Evolutionary conservation across 2,329 filamentous ascomycete genomes (phyloP), one percentile per base, ranked within the genome.

Genomic region (Corniculantispora saksenae): DNA sequence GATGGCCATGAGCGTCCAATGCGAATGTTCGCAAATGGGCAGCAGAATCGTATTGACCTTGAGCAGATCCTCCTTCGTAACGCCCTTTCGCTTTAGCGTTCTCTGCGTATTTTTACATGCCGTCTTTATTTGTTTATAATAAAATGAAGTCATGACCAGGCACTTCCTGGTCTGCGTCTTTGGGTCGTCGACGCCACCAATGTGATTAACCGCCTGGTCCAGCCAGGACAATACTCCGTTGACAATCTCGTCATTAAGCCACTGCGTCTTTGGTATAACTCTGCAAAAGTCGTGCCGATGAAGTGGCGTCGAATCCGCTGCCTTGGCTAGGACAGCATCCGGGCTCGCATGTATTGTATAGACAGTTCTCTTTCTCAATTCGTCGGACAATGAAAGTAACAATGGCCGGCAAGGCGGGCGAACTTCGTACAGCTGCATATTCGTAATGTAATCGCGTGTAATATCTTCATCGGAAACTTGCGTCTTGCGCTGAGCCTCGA

Each of bases 201-300:
- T 78, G 65, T 81, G 77, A 72, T 90, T 90, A 70, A 88, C 77
- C 58, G 82, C 83, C 19, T 82, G 79, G 56, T 88, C 86, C 17
- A 93, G 78, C 72, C 86, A 84, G 32, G 83, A 77, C 29, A 93
- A 81, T 56, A 86, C 86, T 17, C 86, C 85, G 70, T 92, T 91
- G 70, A 94, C 86, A 59, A 91, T 86, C 69, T 91, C 89, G 73
- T 94, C 91, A 68, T 94, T 93, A 8, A 94, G 82, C 91, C 91
- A 94, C 32, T 81, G 81, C 0, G 77, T 81, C 10, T 79, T 74
- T 21, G 80, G 79, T 19, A 89, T 80, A 9, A 93, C 77, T 55
- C 83, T 89, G n/a, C 77, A 79, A 70, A 93, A 89, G 72, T 92
- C 89, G 61, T 86, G 84, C 8, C 72, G 73, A 35, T 72, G 71